Evolutionary conservation across 2,329 filamentous ascomycete species (phyloP).

Genomic region (Colletotrichum sp.): DNA sequence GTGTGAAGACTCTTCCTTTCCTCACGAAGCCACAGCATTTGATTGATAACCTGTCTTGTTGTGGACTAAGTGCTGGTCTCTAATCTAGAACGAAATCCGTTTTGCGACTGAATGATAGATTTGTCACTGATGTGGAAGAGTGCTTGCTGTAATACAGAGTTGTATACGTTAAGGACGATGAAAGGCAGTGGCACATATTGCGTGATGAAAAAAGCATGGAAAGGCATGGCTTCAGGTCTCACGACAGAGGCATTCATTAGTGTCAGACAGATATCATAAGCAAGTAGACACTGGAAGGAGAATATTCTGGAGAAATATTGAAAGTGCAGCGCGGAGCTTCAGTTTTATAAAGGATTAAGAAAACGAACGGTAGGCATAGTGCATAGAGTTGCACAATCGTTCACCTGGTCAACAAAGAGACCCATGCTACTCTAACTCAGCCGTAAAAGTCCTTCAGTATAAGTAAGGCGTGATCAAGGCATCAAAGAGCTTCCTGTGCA

Average conservation of each 20-base stretch:
- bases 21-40: not conserved
- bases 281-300: not conserved
- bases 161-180: not conserved
- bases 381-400: rapidly evolving
- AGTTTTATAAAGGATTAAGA: too few species aligned
- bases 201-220: not conserved
- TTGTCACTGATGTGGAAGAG: rapidly evolving
- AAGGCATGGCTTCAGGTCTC: not conserved
- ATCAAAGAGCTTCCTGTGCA: not conserved
- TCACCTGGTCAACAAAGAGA: not conserved
- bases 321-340: not conserved
- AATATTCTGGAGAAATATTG: not conserved
- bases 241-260: not conserved
- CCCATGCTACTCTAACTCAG: rapidly evolving
- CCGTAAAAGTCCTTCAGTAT: rapidly evolving
- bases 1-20: not conserved
- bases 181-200: rapidly evolving
- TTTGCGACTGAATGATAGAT: not conserved
- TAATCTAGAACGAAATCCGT: rapidly evolving
- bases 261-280: not conserved
- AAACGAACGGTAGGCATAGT: rapidly evolving
- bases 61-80: not conserved
- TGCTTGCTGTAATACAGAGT: not conserved
- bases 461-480: not conserved
- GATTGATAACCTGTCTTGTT: not conserved